Evolutionary conservation across 345 rosid species (phyloP).

Genomic region (Diplotaxis tenuifolia): DNA sequence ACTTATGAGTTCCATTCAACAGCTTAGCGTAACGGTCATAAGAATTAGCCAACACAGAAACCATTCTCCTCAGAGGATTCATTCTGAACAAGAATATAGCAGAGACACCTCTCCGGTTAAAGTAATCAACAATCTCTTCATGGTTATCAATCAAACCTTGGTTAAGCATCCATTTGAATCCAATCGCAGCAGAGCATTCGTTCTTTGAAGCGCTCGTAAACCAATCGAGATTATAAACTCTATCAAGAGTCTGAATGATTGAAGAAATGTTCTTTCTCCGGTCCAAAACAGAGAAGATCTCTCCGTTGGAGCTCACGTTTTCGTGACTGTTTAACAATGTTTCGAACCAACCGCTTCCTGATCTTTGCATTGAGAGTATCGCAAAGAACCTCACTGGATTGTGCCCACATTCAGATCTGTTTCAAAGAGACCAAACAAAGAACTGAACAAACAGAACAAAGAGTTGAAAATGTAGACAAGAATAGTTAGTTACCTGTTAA

Average conservation of each 20-base stretch:
- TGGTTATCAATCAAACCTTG: constrained; percentile 89
- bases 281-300: constrained; percentile 66
- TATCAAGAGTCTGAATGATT: constrained; percentile 63
- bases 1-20: constrained; percentile 91
- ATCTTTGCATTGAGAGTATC: constrained; percentile 93
- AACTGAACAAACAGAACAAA: neutral
- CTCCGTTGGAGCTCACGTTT: constrained; percentile 94
- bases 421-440: neutral
- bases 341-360: constrained; percentile 99
- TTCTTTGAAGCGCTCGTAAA: constrained; percentile 88
- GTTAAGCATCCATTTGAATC: constrained; percentile 99
- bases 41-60: constrained; percentile 81
- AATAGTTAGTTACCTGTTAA: constrained; percentile 55
- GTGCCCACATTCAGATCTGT: constrained; percentile 69
- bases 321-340: constrained; percentile 85
- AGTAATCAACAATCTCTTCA: constrained; percentile 63
- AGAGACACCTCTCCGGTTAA: constrained; percentile 79
- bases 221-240: constrained; percentile 89
- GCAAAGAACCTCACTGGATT: constrained; percentile 86
- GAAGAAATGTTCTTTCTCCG: constrained; percentile 67
- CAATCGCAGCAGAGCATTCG: constrained; percentile 91
- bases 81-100: constrained; percentile 70
- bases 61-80: constrained; percentile 80
- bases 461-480: neutral
- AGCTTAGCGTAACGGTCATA: constrained; percentile 80